Percentiles rank a stretch among this genome's conserved stretches.
Evolutionary conservation across 768 basidiomycete species (phyloP).

Genomic region (Hypholoma fasciculare): DNA sequence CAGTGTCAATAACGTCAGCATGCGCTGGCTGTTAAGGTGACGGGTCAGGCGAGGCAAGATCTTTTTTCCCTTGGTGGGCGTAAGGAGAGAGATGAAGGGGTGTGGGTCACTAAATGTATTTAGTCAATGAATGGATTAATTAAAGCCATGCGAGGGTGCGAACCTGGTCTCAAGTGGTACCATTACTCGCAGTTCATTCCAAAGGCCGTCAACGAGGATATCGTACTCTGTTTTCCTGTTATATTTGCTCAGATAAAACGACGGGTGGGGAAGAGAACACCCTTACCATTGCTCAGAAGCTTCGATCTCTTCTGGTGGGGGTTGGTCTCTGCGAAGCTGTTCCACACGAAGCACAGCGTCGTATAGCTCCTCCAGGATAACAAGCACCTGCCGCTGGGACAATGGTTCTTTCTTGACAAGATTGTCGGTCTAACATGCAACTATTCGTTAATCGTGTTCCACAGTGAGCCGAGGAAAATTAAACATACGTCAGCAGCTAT

Average conservation of each 20-base stretch:
- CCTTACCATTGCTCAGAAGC: conserved; percentile 45
- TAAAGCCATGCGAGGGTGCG: background rate
- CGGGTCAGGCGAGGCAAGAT: conserved; percentile 87
- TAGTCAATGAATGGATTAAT: background rate
- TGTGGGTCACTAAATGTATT: conserved; percentile 72
- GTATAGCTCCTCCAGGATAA: conserved; percentile 81
- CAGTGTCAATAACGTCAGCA: conserved; percentile 87
- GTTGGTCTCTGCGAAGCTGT: conserved; percentile 80
- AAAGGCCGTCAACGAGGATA: conserved; percentile 66
- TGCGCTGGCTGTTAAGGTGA: conserved; percentile 74
- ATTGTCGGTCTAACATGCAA: conserved; percentile 50
- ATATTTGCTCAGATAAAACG: background rate
- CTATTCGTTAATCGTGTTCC: background rate
- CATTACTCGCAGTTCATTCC: conserved; percentile 83
- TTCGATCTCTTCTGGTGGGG: conserved; percentile 58
- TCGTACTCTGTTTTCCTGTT: conserved; percentile 60
- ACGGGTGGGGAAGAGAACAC: background rate
- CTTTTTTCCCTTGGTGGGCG: conserved; percentile 89
- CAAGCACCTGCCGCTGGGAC: conserved; percentile 73
- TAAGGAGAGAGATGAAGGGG: conserved; percentile 92
- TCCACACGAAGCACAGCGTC: conserved; percentile 84
- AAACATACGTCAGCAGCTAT: conserved; percentile 52
- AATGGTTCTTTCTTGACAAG: conserved; percentile 73
- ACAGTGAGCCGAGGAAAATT: background rate
- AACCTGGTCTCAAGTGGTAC: conserved; percentile 93